Evolutionary conservation across 208 protist genomes (phyloP).

Genomic region (Acanthamoeba healyi): DNA sequence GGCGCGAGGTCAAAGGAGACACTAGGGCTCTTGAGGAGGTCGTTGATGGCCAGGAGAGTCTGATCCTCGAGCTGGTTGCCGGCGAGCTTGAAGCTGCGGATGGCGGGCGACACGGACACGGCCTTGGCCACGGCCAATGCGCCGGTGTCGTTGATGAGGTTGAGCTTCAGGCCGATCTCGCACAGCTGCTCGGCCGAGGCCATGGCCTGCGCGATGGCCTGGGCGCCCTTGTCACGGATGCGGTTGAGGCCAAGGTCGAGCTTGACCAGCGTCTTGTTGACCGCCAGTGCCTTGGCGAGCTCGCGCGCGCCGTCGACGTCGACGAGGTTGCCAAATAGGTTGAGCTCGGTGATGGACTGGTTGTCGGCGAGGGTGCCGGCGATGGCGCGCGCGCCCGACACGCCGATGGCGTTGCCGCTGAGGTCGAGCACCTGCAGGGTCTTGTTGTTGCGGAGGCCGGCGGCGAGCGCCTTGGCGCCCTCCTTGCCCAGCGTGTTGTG

Average conservation of each 20-base stretch:
- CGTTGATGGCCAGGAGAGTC: slow-evolving; percentile 49
- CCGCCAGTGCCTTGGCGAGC: slow-evolving; percentile 34
- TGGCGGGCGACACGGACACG: background rate
- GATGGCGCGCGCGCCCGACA: slow-evolving; percentile 65
- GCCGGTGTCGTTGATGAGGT: slow-evolving; percentile 58
- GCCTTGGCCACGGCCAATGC: slow-evolving; percentile 63
- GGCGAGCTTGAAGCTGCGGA: slow-evolving; percentile 54
- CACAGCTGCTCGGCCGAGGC: slow-evolving; percentile 11
- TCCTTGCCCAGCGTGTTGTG: slow-evolving; percentile 69
- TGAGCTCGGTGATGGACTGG: slow-evolving; percentile 50
- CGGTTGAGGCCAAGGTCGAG: slow-evolving; percentile 71
- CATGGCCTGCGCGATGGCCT: slow-evolving; percentile 58
- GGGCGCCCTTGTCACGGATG: slow-evolving; percentile 69
- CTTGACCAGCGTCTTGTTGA: slow-evolving; percentile 69
- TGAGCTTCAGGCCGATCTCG: slow-evolving; percentile 69
- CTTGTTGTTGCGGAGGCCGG: slow-evolving; percentile 45
- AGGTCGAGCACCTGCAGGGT: slow-evolving; percentile 60
- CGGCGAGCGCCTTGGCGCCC: slow-evolving; percentile 64
- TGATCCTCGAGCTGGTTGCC: slow-evolving; percentile 72
- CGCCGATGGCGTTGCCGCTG: slow-evolving; percentile 72
- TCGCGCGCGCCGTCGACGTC: slow-evolving; percentile 71
- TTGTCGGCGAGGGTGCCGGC: slow-evolving; percentile 48
- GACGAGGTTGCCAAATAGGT: slow-evolving; percentile 76
- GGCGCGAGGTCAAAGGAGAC: slow-evolving; percentile 55
- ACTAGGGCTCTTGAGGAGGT: slow-evolving; percentile 42